Conservation (phyloP, 345 rosid genomes). For the Arabidopsis arenosa region DNA sequence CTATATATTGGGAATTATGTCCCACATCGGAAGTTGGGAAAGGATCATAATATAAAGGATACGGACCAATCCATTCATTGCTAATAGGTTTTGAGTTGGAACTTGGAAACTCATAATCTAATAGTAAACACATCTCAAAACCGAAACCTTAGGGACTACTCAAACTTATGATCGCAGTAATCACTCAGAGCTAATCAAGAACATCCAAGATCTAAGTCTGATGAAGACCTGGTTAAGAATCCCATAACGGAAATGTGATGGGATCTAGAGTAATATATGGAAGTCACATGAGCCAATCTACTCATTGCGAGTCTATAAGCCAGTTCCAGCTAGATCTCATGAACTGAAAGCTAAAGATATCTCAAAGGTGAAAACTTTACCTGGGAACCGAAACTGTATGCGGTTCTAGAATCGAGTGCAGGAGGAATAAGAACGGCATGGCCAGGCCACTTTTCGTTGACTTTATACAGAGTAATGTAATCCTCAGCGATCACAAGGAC, state of each 20-base stretch:
- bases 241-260: neutral
- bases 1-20: neutral
- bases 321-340: neutral
- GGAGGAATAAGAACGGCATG: constrained; percentile 93
- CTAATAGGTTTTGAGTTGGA: too few species aligned
- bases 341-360: neutral
- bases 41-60: too few species aligned
- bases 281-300: neutral
- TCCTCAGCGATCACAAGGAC: constrained; percentile 95
- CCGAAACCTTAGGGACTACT: neutral
- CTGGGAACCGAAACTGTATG: constrained; percentile 88
- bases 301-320: neutral
- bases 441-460: constrained; percentile 90
- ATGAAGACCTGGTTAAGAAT: neutral
- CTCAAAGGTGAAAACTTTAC: constrained; percentile 39
- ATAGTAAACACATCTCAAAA: neutral
- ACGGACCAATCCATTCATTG: too few species aligned
- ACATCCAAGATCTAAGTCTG: neutral
- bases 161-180: neutral
- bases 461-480: constrained; percentile 73
- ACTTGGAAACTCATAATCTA: too few species aligned
- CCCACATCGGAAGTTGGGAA: too few species aligned
- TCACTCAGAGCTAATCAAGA: neutral
- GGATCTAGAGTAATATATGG: neutral
- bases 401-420: constrained; percentile 67